Evolutionary conservation across 2,329 filamentous ascomycete genomes (phyloP), one percentile per base, ranked within the genome.

Genomic region (Taxawa tesnikishii): DNA sequence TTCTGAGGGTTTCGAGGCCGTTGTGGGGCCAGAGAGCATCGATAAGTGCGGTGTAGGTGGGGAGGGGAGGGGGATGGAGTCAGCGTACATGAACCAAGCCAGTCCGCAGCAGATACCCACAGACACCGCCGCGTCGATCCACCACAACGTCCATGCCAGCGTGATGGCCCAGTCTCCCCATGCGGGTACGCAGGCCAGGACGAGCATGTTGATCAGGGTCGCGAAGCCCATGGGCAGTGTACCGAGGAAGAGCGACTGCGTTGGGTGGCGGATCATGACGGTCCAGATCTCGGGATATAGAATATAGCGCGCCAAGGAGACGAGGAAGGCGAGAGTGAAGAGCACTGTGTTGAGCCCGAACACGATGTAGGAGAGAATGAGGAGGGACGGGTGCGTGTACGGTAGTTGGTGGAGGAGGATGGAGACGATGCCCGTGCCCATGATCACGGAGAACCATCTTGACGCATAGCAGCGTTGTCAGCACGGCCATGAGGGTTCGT

Each of bases 351-450:
- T 80, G 12, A 79, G 56, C 4, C 55, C 52, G 46, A 81, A 79
- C 48, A 81, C 68, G 30, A 65, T 45, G 29, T 74, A 66, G 1
- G 73, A 70, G 13, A 79, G 58, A 51, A 67, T 72, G 43, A 68
- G 63, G 0, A 80, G 57, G 63, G 69, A 76, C 6, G 42, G 35
- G 2, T 62, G 62, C 38, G 75, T 65, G 50, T 73, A 80, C 0
- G 76, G 76, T 8, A 80, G 61, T 12, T 68, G 65, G 41, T 70
- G 60, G 12, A 82, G 60, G 13, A 82, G 58, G 24, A 79, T 66
- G 2, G 71, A 70, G 6, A 77, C 70, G 24, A 82, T 71, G 13
- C 76, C 78, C 0, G 76, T 82, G 16, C 76, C 76, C 75, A 82
- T 52, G 7, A 41, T 51, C 8, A 50, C 45, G n/a, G 34, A 41